Conservation (phyloP, 2,329 filamentous ascomycete species). For the Pezicula radicicola region DNA sequence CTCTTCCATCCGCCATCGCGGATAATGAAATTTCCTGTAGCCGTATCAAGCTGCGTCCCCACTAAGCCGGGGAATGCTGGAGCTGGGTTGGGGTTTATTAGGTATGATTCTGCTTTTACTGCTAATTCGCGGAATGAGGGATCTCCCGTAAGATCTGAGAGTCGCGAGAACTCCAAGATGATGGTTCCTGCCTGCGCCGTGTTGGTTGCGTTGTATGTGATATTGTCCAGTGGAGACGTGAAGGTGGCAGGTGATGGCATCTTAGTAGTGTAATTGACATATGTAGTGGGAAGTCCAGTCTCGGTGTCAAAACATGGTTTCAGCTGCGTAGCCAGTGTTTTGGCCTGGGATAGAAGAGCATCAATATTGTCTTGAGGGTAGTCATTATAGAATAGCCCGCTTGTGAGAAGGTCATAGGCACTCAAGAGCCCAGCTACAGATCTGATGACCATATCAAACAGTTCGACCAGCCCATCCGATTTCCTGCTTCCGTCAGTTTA, state of each 20-base stretch:
- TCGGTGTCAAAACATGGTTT: constrained; percentile 73
- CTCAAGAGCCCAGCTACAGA: constrained; percentile 64
- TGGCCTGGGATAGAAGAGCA: constrained; percentile 61
- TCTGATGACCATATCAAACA: constrained; percentile 86
- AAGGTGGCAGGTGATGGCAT: constrained; percentile 27
- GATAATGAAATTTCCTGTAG: constrained; percentile 62
- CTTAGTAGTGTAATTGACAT: constrained; percentile 53
- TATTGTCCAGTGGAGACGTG: too few species aligned
- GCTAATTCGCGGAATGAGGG: constrained; percentile 59
- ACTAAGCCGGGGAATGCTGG: constrained; percentile 52
- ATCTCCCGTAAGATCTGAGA: constrained; percentile 70
- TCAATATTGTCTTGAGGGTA: constrained; percentile 36
- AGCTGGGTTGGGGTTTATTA: constrained; percentile 59
- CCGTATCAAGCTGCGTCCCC: constrained; percentile 61
- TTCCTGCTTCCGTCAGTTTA: too few species aligned
- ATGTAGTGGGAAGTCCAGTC: constrained; percentile 70
- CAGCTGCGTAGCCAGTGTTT: constrained; percentile 65
- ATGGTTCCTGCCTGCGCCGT: constrained; percentile 73
- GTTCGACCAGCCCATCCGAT: constrained; percentile 43
- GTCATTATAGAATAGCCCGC: constrained; percentile 52
- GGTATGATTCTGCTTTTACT: constrained; percentile 63
- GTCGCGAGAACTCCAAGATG: constrained; percentile 75
- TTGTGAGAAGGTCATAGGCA: constrained; percentile 54
- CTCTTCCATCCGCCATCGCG: constrained; percentile 69
- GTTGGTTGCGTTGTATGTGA: constrained; percentile 47